These are phyloP conservation scores for Saccharomyces hybrid DNA, from an alignment of 1,139 yeast species.

Conservation along the genomic window DNA sequence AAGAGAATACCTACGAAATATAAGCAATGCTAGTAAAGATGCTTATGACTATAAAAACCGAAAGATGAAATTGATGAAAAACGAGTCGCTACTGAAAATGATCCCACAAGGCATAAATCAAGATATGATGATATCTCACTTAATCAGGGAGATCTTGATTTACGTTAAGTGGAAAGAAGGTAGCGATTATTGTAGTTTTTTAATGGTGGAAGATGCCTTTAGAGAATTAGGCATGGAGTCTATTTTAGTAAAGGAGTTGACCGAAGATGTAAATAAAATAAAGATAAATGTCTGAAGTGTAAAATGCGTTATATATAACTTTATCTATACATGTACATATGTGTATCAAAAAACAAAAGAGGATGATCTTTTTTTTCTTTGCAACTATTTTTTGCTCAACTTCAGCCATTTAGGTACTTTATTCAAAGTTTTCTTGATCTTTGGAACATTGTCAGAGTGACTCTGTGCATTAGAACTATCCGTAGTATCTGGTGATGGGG, in stretches of 20 bases:
- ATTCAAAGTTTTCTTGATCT: slow-evolving; percentile 12
- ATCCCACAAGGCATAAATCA: not conserved
- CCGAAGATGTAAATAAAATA: not conserved
- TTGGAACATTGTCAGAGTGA: not conserved
- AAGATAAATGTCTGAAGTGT: not conserved
- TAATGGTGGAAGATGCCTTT: slow-evolving; percentile 8
- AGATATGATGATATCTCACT: not conserved
- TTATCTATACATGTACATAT: not conserved
- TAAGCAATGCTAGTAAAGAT: not conserved
- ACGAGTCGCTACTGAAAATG: not conserved
- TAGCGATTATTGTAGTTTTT: slow-evolving; percentile 11
- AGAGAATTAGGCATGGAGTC: slow-evolving; percentile 3
- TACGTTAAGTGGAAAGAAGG: slow-evolving; percentile 8
- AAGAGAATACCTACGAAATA: slow-evolving; percentile 11
- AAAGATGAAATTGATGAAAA: not conserved
- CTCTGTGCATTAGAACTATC: slow-evolving; percentile 1
- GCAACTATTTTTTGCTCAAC: slow-evolving; percentile 27
- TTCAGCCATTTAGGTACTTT: slow-evolving; percentile 35
- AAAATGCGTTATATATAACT: not conserved
- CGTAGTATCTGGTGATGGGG: not conserved
- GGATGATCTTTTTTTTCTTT: too few species aligned
- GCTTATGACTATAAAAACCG: not conserved
- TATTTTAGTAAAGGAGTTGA: not conserved
- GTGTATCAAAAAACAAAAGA: not conserved
- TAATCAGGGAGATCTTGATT: slow-evolving; percentile 6